phyloP scores from a whole-genome alignment of 1,284 basidiomycete species.

The Irpex sp. region DNA sequence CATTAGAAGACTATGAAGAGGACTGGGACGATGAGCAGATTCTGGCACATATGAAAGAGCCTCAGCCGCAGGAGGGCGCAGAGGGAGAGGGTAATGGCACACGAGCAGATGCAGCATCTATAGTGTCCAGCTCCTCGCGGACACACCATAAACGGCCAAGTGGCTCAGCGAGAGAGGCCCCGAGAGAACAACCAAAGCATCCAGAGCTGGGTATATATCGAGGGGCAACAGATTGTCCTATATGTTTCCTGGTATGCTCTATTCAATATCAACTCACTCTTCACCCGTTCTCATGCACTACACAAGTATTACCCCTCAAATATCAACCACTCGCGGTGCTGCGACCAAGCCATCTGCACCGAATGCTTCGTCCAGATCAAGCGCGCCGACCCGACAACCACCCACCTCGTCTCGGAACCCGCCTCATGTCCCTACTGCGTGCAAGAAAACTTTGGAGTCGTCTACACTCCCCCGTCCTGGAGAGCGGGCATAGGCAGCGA shows the following conservation, averaged over 20 bases:
- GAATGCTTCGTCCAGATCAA: constrained; percentile 99
- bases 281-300: constrained; percentile 9
- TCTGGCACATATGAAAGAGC: constrained; percentile 66
- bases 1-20: too few species aligned
- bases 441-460: constrained; percentile 92
- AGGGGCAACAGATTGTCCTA: constrained; percentile 94
- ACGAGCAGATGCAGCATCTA: constrained; percentile 25
- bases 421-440: constrained; percentile 97
- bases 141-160: constrained; percentile 46
- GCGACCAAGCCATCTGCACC: constrained; percentile 96
- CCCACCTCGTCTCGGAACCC: constrained; percentile 89
- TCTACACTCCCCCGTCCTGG: constrained; percentile 83
- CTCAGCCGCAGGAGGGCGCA: constrained; percentile 39
- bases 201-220: constrained; percentile 78
- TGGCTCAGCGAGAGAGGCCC: constrained; percentile 41
- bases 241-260: constrained; percentile 89
- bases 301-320: constrained; percentile 86
- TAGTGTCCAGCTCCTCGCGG: constrained; percentile 19
- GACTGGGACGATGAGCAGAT: constrained; percentile 83
- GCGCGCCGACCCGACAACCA: constrained; percentile 87
- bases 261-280: constrained; percentile 11
- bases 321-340: constrained; percentile 96
- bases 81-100: constrained; percentile 23
- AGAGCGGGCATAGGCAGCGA: constrained; percentile 70
- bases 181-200: constrained; percentile 51